Evolutionary conservation across 169 alveolate species (phyloP).

Genomic region (Plasmodium cynomolgi): DNA sequence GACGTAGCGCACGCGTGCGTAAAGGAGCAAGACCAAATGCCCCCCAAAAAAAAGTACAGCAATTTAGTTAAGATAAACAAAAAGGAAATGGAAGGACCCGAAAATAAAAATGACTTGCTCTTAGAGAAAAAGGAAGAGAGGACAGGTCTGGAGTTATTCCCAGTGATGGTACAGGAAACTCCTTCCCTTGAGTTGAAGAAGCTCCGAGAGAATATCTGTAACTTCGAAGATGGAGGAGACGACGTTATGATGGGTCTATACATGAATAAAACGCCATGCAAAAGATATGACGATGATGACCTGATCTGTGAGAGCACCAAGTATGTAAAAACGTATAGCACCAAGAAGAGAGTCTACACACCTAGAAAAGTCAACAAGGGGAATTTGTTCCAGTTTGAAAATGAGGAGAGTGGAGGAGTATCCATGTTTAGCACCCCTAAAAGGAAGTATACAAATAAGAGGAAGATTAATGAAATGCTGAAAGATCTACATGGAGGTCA

Average conservation of each 20-base stretch:
- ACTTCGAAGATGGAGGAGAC: slow-evolving; percentile 6
- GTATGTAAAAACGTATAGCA: slow-evolving; percentile 23
- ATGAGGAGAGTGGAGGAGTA: not conserved
- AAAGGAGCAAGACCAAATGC: not conserved
- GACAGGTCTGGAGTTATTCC: not conserved
- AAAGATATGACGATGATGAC: not conserved
- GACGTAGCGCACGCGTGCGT: not conserved
- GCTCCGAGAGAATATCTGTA: not conserved
- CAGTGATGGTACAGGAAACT: not conserved
- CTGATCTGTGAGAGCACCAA: not conserved
- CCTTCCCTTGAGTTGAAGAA: slow-evolving; percentile 28
- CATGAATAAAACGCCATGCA: slow-evolving; percentile 36
- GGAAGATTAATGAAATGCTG: not conserved
- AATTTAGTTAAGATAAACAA: slow-evolving; percentile 20
- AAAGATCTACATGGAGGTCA: not conserved
- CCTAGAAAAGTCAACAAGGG: slow-evolving; percentile 14
- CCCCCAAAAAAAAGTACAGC: slow-evolving; percentile 26
- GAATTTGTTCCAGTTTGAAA: slow-evolving; percentile 1
- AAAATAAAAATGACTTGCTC: slow-evolving; percentile 6
- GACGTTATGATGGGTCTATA: slow-evolving; percentile 13
- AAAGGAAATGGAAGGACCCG: not conserved
- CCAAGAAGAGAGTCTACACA: slow-evolving; percentile 43
- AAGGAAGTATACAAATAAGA: slow-evolving; percentile 18
- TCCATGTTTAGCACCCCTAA: slow-evolving; percentile 43
- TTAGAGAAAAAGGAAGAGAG: slow-evolving; percentile 13